Conservation (phyloP, 129 eudicot species). For the Ambrosia artemisiifolia region DNA sequence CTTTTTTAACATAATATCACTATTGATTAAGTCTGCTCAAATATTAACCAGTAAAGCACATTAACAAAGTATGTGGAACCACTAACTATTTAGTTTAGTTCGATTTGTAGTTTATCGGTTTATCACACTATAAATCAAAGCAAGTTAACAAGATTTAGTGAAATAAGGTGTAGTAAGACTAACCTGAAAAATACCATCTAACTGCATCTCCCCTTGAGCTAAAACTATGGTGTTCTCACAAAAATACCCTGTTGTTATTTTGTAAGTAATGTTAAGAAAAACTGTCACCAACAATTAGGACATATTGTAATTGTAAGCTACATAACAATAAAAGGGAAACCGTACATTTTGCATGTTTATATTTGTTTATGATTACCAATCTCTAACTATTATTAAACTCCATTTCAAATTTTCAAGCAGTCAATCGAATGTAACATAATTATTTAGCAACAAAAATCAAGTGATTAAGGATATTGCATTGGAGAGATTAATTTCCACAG, state of each 20-base stretch:
- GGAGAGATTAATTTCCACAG: conserved; percentile 81
- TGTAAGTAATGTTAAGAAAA: conserved; percentile 69
- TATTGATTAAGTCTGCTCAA: neutral
- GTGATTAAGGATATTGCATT: conserved; percentile 85
- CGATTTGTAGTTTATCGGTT: neutral
- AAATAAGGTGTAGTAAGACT: conserved; percentile 5
- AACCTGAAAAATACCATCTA: conserved; percentile 86
- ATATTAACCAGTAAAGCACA: neutral
- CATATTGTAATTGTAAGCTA: neutral
- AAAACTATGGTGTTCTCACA: conserved; percentile 86
- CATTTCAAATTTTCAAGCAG: neutral
- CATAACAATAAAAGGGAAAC: neutral
- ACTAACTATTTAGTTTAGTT: neutral
- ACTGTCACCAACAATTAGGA: neutral
- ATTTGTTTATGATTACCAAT: conserved; percentile 6
- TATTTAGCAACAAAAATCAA: conserved; percentile 1
- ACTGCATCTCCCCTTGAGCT: conserved; percentile 93
- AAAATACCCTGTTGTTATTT: conserved; percentile 86
- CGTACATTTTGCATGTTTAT: conserved; percentile 2
- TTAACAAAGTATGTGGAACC: neutral
- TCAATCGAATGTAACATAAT: neutral
- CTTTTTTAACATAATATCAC: neutral
- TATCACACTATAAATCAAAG: conserved; percentile 5
- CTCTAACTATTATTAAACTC: neutral
- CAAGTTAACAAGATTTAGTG: neutral